Evolutionary conservation across 2,329 filamentous ascomycete genomes (phyloP).

Genomic region (Verticillium klebahnii): DNA sequence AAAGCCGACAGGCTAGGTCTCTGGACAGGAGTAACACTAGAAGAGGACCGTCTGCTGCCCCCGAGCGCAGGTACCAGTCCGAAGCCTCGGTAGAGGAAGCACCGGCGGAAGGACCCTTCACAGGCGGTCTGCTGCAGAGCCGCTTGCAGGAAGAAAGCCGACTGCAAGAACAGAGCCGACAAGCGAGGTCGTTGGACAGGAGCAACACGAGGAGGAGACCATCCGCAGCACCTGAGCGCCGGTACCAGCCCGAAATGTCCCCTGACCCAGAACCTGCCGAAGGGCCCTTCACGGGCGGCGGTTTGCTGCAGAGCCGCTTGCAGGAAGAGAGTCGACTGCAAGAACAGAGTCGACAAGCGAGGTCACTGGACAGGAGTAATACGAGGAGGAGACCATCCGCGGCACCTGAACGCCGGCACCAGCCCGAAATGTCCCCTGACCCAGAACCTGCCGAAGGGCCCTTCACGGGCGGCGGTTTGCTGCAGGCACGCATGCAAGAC

Average conservation of each 20-base stretch:
- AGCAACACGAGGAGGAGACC: conserved; percentile 7
- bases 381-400: conserved; percentile 1
- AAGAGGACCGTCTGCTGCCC: background rate
- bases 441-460: conserved; percentile 16
- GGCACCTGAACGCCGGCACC: background rate
- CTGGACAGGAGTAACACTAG: conserved; percentile 10
- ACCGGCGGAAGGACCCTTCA: conserved; percentile 9
- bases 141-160: background rate
- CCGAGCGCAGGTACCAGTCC: background rate
- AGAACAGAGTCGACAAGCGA: background rate
- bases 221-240: background rate
- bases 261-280: conserved; percentile 21
- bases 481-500: background rate
- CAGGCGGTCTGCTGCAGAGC: conserved; percentile 2
- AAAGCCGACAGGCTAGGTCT: background rate
- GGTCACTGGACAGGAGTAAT: conserved; percentile 9
- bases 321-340: background rate
- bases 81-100: conserved; percentile 20
- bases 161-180: background rate
- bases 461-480: conserved; percentile 9
- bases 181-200: conserved; percentile 2
- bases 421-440: conserved; percentile 16
- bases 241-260: background rate
- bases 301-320: background rate
- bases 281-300: conserved; percentile 10